These are phyloP conservation scores for Eutrema heterophyllum DNA, from an alignment of 345 rosid species.

Conservation along the genomic window DNA sequence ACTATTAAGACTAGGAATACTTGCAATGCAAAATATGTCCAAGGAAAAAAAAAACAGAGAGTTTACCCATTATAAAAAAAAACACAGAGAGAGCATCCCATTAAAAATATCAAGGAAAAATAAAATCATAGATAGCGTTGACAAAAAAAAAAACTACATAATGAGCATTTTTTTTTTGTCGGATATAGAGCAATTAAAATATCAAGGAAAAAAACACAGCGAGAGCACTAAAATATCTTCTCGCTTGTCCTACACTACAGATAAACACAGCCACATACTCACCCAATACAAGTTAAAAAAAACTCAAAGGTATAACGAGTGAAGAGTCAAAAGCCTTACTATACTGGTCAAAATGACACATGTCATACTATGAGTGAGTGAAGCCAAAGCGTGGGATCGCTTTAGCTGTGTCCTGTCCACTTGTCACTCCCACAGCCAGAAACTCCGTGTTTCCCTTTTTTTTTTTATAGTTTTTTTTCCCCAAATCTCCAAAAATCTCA, in stretches of 20 bases:
- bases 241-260: not conserved
- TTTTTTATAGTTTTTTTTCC: too few relatives aligned
- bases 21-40: not conserved
- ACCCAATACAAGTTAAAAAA: not conserved
- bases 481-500: not conserved
- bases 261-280: constrained; percentile 7
- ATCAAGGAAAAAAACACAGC: not conserved
- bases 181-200: not conserved
- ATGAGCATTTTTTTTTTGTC: too few relatives aligned
- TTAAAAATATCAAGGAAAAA: not conserved
- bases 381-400: not conserved
- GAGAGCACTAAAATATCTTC: too few relatives aligned
- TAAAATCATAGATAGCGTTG: not conserved
- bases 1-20: not conserved
- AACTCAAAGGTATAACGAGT: not conserved
- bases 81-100: not conserved
- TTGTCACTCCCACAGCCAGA: constrained; percentile 1
- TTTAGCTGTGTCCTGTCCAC: constrained; percentile 3
- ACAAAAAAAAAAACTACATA: not conserved
- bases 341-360: not conserved
- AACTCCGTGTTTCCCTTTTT: not conserved
- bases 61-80: not conserved
- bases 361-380: not conserved
- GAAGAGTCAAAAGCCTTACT: not conserved
- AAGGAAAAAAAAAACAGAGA: not conserved